Percentiles rank a stretch among this genome's conserved stretches.
These are phyloP conservation scores for Ceratobasidium sp. DNA, from an alignment of 1,284 basidiomycete genomes.

Conservation along the genomic window DNA sequence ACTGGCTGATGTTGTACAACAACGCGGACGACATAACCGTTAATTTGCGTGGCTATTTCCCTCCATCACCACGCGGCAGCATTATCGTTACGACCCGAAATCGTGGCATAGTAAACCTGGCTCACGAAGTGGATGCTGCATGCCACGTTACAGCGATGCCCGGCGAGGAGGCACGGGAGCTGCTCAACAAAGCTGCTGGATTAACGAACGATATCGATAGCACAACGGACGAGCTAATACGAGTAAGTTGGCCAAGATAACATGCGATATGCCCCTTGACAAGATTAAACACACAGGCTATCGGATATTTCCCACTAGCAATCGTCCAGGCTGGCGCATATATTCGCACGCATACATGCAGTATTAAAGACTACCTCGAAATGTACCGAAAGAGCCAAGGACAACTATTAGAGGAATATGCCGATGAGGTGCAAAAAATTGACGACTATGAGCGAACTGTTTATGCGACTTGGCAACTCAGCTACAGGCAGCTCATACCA, in stretches of 20 bases:
- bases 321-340: slow-evolving; percentile 26
- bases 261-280: neutral
- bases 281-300: neutral
- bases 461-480: slow-evolving; percentile 1
- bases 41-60: neutral
- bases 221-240: neutral
- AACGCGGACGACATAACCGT: neutral
- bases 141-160: neutral
- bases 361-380: neutral
- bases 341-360: slow-evolving; percentile 4
- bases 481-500: neutral
- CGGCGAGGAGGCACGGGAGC: neutral
- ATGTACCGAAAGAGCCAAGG: neutral
- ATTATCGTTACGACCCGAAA: slow-evolving; percentile 3
- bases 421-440: neutral
- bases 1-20: neutral
- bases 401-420: neutral
- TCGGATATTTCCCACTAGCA: neutral
- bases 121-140: neutral
- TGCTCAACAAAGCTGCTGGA: neutral
- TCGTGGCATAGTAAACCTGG: neutral
- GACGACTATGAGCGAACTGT: slow-evolving; percentile 14
- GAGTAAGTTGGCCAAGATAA: neutral
- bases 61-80: neutral
- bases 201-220: neutral